Conservation (phyloP, 2,329 filamentous ascomycete species). For the Colletotrichum magnum region DNA sequence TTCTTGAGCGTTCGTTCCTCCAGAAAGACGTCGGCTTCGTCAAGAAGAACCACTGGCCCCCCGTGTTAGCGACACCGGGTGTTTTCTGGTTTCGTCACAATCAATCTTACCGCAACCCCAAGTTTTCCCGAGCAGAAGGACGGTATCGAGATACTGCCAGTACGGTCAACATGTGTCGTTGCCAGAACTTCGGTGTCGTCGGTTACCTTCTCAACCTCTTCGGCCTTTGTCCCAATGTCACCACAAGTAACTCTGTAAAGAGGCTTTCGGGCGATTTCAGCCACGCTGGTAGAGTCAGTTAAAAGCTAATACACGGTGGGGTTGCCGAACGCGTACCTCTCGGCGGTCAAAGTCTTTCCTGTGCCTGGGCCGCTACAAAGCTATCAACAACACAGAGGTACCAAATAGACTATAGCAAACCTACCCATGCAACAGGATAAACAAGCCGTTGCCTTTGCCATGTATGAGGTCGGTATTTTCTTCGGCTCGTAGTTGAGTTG, state of each 20-base stretch:
- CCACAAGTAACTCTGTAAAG: conserved; percentile 55
- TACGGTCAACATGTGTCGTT: too few species aligned
- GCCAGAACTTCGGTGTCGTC: too few species aligned
- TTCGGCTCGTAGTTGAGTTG: conserved; percentile 38
- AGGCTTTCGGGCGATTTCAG: conserved; percentile 52
- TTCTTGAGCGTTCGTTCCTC: conserved; percentile 59
- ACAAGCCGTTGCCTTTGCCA: conserved; percentile 52
- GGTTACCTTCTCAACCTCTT: conserved; percentile 47
- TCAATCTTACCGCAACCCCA: conserved; percentile 50
- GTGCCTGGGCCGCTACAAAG: conserved; percentile 47
- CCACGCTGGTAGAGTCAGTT: conserved; percentile 43
- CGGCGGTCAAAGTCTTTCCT: conserved; percentile 55
- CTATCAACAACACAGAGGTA: neutral
- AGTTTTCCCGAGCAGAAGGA: conserved; percentile 48
- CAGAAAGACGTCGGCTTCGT: conserved; percentile 50
- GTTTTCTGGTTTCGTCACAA: conserved; percentile 55
- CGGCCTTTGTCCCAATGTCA: conserved; percentile 51
- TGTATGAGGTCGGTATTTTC: conserved; percentile 47
- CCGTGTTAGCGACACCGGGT: neutral
- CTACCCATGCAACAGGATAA: conserved; percentile 51
- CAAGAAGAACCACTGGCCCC: conserved; percentile 45
- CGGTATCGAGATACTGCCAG: conserved; percentile 46
- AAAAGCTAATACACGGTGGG: too few species aligned
- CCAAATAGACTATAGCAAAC: neutral
- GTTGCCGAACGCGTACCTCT: conserved; percentile 40